A percentile compares a stretch with the other conserved stretches of the same genome.
Conservation (phyloP, 805 yeast species). For the Vanderwaltozyma polyspora region DNA sequence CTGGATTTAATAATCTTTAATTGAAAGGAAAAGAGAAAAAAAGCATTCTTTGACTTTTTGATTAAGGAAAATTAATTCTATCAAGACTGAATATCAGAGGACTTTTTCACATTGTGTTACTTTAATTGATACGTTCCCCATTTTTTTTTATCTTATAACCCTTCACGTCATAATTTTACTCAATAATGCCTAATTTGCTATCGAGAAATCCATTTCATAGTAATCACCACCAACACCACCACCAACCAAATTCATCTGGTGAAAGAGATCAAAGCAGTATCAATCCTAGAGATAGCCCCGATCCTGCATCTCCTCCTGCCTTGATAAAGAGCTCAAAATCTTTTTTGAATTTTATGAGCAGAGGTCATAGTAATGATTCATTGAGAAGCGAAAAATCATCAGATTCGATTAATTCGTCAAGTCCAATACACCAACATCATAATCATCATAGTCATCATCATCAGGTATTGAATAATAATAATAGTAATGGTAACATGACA, state of each 20-base stretch:
- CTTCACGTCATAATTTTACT: no score
- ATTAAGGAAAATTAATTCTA: not conserved
- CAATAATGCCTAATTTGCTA: conserved; percentile 20
- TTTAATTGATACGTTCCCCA: not conserved
- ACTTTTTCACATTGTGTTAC: no score
- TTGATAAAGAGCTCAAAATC: conserved; percentile 19
- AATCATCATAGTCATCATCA: not conserved
- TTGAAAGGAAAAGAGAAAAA: not conserved
- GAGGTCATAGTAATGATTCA: conserved; percentile 24
- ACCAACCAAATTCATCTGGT: not conserved
- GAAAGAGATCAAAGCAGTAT: not conserved
- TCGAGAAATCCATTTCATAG: conserved; percentile 22
- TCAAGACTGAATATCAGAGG: not conserved
- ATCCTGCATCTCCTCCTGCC: conserved; percentile 4
- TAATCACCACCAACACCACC: conserved; percentile 4
- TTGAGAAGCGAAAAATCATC: conserved; percentile 21
- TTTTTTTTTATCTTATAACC: no score
- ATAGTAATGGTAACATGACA: not conserved
- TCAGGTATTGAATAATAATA: not conserved
- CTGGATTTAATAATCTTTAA: not conserved
- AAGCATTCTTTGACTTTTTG: not conserved
- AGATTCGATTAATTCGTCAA: conserved; percentile 14
- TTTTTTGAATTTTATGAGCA: conserved; percentile 22
- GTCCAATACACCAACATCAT: conserved; percentile 1
- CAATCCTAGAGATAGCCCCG: not conserved